Evolutionary conservation across 495 filamentous ascomycete genomes (phyloP), one percentile per base, ranked within the genome.

Genomic region (Penicillium paxilli): DNA sequence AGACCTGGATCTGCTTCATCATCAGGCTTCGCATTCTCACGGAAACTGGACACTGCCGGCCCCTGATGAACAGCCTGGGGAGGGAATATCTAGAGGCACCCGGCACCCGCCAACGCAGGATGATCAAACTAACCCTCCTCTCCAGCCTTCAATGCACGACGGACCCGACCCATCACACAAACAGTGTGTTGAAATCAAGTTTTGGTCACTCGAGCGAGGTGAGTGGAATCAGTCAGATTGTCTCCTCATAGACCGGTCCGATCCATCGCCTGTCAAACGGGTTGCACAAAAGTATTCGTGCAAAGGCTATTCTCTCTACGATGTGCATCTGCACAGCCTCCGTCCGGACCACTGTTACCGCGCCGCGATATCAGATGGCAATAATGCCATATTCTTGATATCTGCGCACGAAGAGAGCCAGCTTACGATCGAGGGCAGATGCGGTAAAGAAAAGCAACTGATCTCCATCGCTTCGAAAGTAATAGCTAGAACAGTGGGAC

Each of bases 351-450:
- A 61, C 46, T 60, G 45, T 30, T 60, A 49, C 54, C 44, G 57
- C 28, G 49, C 52, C 25, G 57, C 57, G 22, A 60, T 32, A 44
- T 40, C 52, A 47, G 46, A 61, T 44, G 47, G 12, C 58, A 50
- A 60, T 64, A 58, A 59, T 47, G 41, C 47, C 21, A 52, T 58
- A 26, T 58, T 61, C 74, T 72, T 60, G 22, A 54, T 62, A 22
- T 58, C 55, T 14, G 41, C 58, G 53, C 44, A 61, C 32, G 45
- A 62, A 42, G 59, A 55, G 41, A 24, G 58, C 45, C 52, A 52
- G 22, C 54, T 55, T 19, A 35, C 51, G 25, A 47, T 55, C 24
- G 42, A 63, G 25, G 60, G 28, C 10, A 32, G 3, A 10, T 14
- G 10, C 14, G 28, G 28, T 1, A 32, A 32, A 12, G 28, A 32